Conservation (phyloP, 1,284 basidiomycete species). For the Inonotus obliquus region DNA sequence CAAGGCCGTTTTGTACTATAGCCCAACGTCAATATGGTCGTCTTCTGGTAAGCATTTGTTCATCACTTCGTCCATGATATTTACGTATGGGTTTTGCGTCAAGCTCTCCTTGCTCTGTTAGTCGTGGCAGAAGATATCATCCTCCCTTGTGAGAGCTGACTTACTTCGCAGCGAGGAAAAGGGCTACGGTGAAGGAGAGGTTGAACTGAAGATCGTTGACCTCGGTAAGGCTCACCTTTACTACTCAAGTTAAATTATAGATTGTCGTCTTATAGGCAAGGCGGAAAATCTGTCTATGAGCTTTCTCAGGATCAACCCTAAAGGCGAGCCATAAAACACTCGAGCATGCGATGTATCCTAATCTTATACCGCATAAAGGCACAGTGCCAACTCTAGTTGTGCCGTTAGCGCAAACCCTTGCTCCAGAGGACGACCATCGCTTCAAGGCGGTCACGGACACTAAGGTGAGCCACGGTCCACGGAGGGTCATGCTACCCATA, state of each 20-base stretch:
- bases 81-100: neutral
- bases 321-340: slow-evolving; percentile 40
- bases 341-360: neutral
- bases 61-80: neutral
- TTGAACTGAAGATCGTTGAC: slow-evolving; percentile 60
- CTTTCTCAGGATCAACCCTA: slow-evolving; percentile 73
- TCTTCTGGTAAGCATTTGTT: slow-evolving; percentile 45
- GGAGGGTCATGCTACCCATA: slow-evolving; percentile 2
- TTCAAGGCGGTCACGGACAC: slow-evolving; percentile 79
- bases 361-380: slow-evolving; percentile 36
- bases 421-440: slow-evolving; percentile 67
- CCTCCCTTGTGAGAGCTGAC: slow-evolving; percentile 13
- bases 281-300: slow-evolving; percentile 64
- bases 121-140: slow-evolving; percentile 8
- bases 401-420: slow-evolving; percentile 69
- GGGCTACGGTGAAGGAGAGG: slow-evolving; percentile 65
- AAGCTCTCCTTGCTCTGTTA: slow-evolving; percentile 26
- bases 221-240: slow-evolving; percentile 39
- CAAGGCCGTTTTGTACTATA: slow-evolving; percentile 59
- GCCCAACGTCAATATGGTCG: slow-evolving; percentile 53
- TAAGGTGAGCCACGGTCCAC: slow-evolving; percentile 42
- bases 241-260: neutral
- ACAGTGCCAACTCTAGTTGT: slow-evolving; percentile 85
- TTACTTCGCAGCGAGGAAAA: slow-evolving; percentile 54
- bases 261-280: slow-evolving; percentile 37